phyloP scores from a whole-genome alignment of 2,329 filamentous ascomycete species.

The Lecanicillium sp. region DNA sequence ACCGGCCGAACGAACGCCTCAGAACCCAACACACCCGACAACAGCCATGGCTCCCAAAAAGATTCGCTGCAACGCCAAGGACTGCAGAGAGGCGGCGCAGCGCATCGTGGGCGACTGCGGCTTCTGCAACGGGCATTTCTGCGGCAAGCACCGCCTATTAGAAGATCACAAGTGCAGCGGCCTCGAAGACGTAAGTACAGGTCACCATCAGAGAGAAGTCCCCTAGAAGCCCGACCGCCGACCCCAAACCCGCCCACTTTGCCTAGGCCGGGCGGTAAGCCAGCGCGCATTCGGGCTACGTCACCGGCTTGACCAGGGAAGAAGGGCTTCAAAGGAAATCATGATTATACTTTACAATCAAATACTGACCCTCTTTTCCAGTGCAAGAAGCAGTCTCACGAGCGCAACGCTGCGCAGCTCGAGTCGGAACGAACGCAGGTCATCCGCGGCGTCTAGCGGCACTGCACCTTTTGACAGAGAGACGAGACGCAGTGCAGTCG shows the following conservation, averaged over 20 bases:
- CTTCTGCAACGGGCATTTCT: constrained; percentile 92
- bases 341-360: not conserved
- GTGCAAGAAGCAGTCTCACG: constrained; percentile 96
- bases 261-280: no score
- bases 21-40: not conserved
- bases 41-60: constrained; percentile 62
- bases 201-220: not conserved
- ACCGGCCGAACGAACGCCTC: not conserved
- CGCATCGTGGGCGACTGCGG: constrained; percentile 94
- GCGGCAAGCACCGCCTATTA: constrained; percentile 86
- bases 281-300: no score
- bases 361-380: constrained; percentile 26
- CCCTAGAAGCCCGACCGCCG: no score
- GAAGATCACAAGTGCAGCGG: constrained; percentile 93
- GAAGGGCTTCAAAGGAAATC: no score
- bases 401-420: constrained; percentile 87
- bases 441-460: constrained; percentile 85
- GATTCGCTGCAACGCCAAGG: constrained; percentile 80
- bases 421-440: constrained; percentile 90
- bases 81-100: constrained; percentile 82
- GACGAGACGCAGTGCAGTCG: no score
- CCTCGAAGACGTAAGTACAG: constrained; percentile 68
- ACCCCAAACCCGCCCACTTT: no score
- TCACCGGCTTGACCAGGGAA: no score
- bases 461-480: no score